Evolutionary conservation across 2,329 filamentous ascomycete genomes (phyloP).

Genomic region (Paraphaeosphaeria minitans): DNA sequence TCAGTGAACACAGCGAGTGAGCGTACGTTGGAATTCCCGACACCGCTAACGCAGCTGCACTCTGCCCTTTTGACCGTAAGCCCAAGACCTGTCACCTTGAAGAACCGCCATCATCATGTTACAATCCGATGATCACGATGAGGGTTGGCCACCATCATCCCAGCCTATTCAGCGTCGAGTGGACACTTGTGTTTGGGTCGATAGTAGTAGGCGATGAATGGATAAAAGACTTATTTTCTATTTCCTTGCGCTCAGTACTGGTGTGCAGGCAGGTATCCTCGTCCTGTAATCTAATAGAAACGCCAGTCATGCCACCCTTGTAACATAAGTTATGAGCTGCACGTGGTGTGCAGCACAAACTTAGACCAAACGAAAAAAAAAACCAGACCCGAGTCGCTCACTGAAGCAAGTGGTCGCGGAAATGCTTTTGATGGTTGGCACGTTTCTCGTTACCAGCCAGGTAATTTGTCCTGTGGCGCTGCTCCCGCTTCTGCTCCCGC

Average conservation of each 20-base stretch:
- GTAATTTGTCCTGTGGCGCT: conserved; percentile 62
- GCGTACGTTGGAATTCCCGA: not conserved
- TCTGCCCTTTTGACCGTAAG: not conserved
- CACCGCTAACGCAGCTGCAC: not conserved
- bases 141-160: not conserved
- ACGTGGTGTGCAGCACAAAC: not conserved
- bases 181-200: not conserved
- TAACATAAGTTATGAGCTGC: conserved; percentile 5
- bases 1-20: not conserved
- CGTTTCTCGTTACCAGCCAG: conserved; percentile 74
- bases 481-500: conserved; percentile 68
- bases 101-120: not conserved
- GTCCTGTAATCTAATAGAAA: not conserved
- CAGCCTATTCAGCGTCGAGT: not conserved
- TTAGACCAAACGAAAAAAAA: not conserved
- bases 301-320: conserved; percentile 9
- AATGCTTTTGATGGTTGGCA: conserved; percentile 79
- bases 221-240: not conserved
- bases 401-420: conserved; percentile 63
- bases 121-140: not conserved
- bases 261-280: not conserved
- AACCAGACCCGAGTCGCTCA: conserved; percentile 33
- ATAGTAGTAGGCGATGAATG: not conserved
- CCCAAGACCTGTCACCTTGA: not conserved
- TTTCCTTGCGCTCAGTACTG: not conserved